Evolutionary conservation across 805 yeast genomes (phyloP).

Genomic region (Saccharomycopsis fibuligera): DNA sequence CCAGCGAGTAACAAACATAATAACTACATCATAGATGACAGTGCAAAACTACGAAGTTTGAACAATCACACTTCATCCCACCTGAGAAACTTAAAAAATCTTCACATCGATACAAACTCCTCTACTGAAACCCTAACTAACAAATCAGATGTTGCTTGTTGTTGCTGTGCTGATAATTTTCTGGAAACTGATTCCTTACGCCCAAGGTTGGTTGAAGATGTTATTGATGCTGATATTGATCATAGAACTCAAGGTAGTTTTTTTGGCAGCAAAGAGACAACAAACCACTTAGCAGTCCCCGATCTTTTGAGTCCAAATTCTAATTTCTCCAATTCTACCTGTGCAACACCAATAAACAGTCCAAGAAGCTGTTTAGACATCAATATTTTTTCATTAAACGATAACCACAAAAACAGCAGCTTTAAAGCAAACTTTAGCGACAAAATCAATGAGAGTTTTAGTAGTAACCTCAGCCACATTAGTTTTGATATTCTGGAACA

Average conservation of each 20-base stretch:
- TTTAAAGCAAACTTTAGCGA: too few species aligned
- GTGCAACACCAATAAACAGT: neutral
- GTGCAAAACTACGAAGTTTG: neutral
- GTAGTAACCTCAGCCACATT: neutral
- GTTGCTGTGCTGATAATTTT: neutral
- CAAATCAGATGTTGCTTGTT: too few species aligned
- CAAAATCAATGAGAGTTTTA: neutral
- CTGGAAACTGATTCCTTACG: neutral
- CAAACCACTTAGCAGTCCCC: neutral
- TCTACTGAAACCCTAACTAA: too few species aligned
- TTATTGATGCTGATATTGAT: neutral
- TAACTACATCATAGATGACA: neutral
- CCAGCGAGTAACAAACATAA: neutral
- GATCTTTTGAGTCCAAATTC: neutral
- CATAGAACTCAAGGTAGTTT: neutral
- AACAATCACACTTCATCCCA: too few species aligned
- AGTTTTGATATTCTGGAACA: neutral
- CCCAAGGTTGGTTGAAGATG: neutral
- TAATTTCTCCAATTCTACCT: neutral
- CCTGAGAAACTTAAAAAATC: neutral
- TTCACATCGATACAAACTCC: too few species aligned
- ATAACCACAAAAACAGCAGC: neutral
- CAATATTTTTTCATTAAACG: neutral
- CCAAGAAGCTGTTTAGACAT: neutral
- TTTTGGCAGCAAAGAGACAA: neutral